Percentiles rank a stretch among this genome's conserved stretches.
These are phyloP conservation scores for Lactarius deliciosus DNA, from an alignment of 768 basidiomycete species.

Conservation along the genomic window DNA sequence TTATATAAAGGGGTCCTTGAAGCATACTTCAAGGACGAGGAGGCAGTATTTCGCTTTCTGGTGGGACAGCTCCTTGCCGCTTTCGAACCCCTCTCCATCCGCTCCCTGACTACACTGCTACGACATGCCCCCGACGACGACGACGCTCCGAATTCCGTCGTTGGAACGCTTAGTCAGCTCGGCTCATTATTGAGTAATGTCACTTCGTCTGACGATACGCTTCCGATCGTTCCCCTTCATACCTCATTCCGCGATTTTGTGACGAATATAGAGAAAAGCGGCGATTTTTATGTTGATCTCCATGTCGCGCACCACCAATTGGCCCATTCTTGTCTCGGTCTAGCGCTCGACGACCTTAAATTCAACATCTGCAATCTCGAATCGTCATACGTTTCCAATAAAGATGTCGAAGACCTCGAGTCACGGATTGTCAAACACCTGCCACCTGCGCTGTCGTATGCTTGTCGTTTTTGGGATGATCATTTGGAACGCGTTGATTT, in stretches of 20 bases:
- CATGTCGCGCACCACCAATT: background rate
- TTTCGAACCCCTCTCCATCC: slow-evolving; percentile 9
- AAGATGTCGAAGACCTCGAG: slow-evolving; percentile 2
- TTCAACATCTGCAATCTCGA: slow-evolving; percentile 14
- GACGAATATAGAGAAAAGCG: background rate
- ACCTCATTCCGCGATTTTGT: slow-evolving; percentile 3
- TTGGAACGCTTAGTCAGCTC: background rate
- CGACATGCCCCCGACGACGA: background rate
- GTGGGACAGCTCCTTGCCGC: slow-evolving; percentile 4
- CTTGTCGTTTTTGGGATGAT: slow-evolving; percentile 7
- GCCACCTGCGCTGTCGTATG: background rate
- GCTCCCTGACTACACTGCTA: background rate
- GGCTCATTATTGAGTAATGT: slow-evolving; percentile 9
- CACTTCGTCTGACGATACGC: background rate
- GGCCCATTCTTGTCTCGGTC: background rate
- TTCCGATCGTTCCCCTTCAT: slow-evolving; percentile 2
- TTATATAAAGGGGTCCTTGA: background rate
- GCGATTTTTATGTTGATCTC: background rate
- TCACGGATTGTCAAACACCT: background rate
- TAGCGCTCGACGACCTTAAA: background rate
- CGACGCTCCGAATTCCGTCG: background rate
- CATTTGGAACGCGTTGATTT: background rate
- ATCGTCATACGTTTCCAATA: background rate
- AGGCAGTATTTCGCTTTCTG: background rate
- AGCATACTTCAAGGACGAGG: background rate